Evolutionary conservation across 2,329 filamentous ascomycete species (phyloP), one percentile per base, ranked within the genome.

Genomic region (Colletotrichum falcatum): DNA sequence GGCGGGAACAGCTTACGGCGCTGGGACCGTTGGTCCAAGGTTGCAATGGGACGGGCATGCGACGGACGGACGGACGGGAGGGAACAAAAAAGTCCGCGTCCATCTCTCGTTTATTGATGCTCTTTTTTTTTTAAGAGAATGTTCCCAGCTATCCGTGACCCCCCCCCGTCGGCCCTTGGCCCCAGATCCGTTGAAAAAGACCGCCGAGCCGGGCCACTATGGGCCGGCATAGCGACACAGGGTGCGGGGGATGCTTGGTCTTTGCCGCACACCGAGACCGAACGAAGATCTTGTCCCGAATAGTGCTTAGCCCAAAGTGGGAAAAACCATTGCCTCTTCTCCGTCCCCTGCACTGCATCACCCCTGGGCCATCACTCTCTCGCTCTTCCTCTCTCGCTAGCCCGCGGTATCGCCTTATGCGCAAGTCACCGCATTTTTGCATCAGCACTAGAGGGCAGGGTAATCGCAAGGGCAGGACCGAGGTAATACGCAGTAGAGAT

Each of bases 261-360:
- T n/a, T 61, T 12, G 37, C 39, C 37, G 14, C 46, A 5, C 49
- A 18, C 28, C 7, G 49, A 9, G n/a, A 18, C 44, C 44, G n/a
- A 23, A n/a, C 60, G 60, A 48, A 30, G 48, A 62, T 62, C 60
- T 33, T 62, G 60, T 42, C 60, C 48, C 16, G 60, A 53, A 33
- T 33, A 30, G 48, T 62, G 26, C 33, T 26, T 46, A 33, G 20
- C 46, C 18, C 16, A 16, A 28, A 42, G 46, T n/a, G 23, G n/a
- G 58, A 48, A 35, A 28, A n/a, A 33, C 7, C 3, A 3, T 33
- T 4, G 7, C 30, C 30, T 33, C 30, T 7, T 33, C 30, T 33
- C 28, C n/a, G n/a, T n/a, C n/a, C n/a, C n/a, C n/a, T n/a, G n/a
- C n/a, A n/a, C n/a, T n/a, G n/a, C n/a, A n/a, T n/a, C n/a, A n/a